Evolutionary conservation across 2,329 filamentous ascomycete genomes (phyloP).

Genomic region (Coniella vitis): DNA sequence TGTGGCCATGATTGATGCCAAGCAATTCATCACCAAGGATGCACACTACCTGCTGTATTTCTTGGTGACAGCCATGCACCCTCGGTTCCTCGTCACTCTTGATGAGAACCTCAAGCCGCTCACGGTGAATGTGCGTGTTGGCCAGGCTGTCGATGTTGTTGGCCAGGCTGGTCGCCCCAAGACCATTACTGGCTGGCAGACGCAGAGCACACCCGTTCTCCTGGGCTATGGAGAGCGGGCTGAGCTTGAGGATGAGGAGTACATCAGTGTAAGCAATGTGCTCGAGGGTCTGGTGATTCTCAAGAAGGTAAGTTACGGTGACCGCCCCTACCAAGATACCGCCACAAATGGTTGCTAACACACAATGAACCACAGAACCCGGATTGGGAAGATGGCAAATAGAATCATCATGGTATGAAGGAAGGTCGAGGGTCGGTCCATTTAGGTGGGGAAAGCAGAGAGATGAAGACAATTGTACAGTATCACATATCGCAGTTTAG

Average conservation of each 20-base stretch:
- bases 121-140: conserved; percentile 92
- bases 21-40: conserved; percentile 64
- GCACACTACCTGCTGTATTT: conserved; percentile 95
- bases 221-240: conserved; percentile 92
- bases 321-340: neutral
- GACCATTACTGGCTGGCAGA: conserved; percentile 99
- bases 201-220: conserved; percentile 95
- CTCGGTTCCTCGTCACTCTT: conserved; percentile 90
- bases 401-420: conserved; percentile 15
- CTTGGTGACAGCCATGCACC: conserved; percentile 93
- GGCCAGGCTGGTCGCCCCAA: conserved; percentile 95
- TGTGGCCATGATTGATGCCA: conserved; percentile 90
- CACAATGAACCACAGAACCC: conserved; percentile 37
- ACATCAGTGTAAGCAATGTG: conserved; percentile 83
- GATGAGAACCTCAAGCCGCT: conserved; percentile 92
- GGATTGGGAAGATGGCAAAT: conserved; percentile 47
- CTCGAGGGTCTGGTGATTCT: conserved; percentile 94
- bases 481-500: conserved; percentile 6
- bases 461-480: conserved; percentile 10
- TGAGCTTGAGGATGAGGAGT: conserved; percentile 96
- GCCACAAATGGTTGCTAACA: conserved; percentile 1
- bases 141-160: conserved; percentile 96
- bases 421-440: neutral
- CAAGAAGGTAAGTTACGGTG: conserved; percentile 71
- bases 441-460: neutral